Conservation (phyloP, 768 basidiomycete species). For the Mycena sanguinolenta region DNA sequence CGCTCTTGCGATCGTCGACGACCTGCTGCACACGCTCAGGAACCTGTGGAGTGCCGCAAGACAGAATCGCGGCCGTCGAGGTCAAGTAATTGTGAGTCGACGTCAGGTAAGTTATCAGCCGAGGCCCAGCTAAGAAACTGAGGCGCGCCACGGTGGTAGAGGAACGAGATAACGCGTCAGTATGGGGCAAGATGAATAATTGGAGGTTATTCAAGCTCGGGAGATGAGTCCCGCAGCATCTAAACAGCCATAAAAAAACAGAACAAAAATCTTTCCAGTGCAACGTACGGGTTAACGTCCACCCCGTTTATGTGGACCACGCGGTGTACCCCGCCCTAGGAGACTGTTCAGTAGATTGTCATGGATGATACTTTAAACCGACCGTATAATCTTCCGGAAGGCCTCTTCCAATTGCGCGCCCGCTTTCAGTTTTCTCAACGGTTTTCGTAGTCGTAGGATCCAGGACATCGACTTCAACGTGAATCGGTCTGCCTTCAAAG, state of each 20-base stretch:
- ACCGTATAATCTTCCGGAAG: slow-evolving; percentile 78
- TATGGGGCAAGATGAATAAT: slow-evolving; percentile 78
- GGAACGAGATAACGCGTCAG: slow-evolving; percentile 73
- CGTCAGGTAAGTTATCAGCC: slow-evolving; percentile 74
- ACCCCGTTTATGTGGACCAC: slow-evolving; percentile 86
- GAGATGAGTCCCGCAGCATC: slow-evolving; percentile 89
- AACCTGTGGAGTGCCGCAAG: slow-evolving; percentile 75
- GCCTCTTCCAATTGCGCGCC: slow-evolving; percentile 67
- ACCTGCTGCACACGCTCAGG: slow-evolving; percentile 78
- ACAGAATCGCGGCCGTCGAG: slow-evolving; percentile 70
- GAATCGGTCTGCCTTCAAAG: slow-evolving; percentile 74
- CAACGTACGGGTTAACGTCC: slow-evolving; percentile 81
- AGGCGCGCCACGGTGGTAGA: slow-evolving; percentile 76
- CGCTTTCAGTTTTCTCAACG: slow-evolving; percentile 56
- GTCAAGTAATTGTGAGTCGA: slow-evolving; percentile 70
- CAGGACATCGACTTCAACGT: slow-evolving; percentile 83
- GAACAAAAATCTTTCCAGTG: slow-evolving; percentile 8
- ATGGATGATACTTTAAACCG: neutral
- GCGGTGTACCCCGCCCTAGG: slow-evolving; percentile 75
- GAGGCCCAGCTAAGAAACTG: slow-evolving; percentile 87
- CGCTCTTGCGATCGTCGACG: slow-evolving; percentile 73
- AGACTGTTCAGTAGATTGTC: neutral
- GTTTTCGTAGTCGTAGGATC: slow-evolving; percentile 52
- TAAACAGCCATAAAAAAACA: slow-evolving; percentile 43
- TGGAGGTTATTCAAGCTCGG: slow-evolving; percentile 82